Evolutionary conservation across 2,329 filamentous ascomycete genomes (phyloP), one percentile per base, ranked within the genome.

Genomic region (Colletotrichum neosansevieriae): DNA sequence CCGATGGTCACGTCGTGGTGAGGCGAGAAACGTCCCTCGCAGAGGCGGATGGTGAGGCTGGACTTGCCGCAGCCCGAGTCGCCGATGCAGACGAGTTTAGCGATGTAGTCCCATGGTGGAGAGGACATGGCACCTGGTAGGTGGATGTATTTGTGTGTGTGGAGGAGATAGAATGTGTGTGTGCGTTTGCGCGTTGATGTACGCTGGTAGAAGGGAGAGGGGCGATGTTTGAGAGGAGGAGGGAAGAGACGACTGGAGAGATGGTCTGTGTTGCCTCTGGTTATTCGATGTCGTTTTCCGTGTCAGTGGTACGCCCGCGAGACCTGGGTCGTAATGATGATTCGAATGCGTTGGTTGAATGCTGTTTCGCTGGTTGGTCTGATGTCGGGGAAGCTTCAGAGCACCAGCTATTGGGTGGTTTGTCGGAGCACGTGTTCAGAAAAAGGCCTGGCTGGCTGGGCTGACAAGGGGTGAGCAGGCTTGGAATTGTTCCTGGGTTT

Each of bases 1-100:
- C 94, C 94, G 77, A 98, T 98, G 72, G 95, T 98, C 73, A 98
- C 95, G 85, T 98, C 94, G 86, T 98, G 95, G 78, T 96, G 92
- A 62, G 92, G 89, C 63, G 93, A 94, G 85, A 98, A 98, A 79
- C 95, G 93, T 75, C 94, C 94, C 86, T 98, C 95, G 84, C 95
- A 98, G 71, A 98, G 92, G 71, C 95, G 93, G 78, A 98, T 94
- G 64, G 94, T 97, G 74, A 98, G 89, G 81, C 93, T 89, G 71
- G 94, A 97, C 85, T 99, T 99, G 76, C 96, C 96, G 78, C 94
- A 97, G 78, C 94, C 96, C 51, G 92, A 96, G 84, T 98, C 96
- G 79, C 96, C 96, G 76, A 99, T 94, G 83, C 94, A 97, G 77
- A 98, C 95, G 75, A 99, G 93, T 83, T 99, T 99, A 80, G 95